A percentile compares a stretch with the other conserved stretches of the same genome.
phyloP scores from a whole-genome alignment of 768 basidiomycete species.

The Grammothele lineata region DNA sequence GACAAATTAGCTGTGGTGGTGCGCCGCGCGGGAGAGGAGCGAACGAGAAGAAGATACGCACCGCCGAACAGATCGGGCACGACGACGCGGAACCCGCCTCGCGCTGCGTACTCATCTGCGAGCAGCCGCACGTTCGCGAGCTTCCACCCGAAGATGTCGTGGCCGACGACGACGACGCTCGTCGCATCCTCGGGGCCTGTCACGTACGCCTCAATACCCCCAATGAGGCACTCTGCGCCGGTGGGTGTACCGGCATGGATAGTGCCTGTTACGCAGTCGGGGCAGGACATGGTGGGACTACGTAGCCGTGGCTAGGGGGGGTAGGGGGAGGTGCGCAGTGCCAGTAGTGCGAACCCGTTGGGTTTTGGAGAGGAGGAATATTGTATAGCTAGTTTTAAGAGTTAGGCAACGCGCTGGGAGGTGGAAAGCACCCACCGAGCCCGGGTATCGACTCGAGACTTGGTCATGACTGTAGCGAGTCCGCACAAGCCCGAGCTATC shows the following conservation, averaged over 20 bases:
- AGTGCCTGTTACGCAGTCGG: slow-evolving; percentile 15
- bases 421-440: too few relatives aligned
- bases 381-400: too few relatives aligned
- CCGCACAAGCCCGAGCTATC: too few relatives aligned
- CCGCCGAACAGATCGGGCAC: slow-evolving; percentile 19
- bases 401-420: too few relatives aligned
- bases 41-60: not conserved
- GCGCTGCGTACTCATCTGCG: slow-evolving; percentile 20
- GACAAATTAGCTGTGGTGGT: too few relatives aligned
- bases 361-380: too few relatives aligned
- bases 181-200: slow-evolving; percentile 8
- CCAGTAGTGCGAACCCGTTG: too few relatives aligned
- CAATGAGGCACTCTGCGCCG: slow-evolving; percentile 15
- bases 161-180: slow-evolving; percentile 17
- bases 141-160: slow-evolving; percentile 19
- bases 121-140: slow-evolving; percentile 17
- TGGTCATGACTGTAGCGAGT: too few relatives aligned
- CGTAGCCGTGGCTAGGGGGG: too few relatives aligned
- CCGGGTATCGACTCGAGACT: too few relatives aligned
- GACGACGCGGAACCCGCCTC: slow-evolving; percentile 13
- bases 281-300: slow-evolving; percentile 20
- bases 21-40: too few relatives aligned
- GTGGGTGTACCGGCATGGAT: slow-evolving; percentile 15
- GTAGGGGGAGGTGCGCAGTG: too few relatives aligned
- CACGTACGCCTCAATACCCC: slow-evolving; percentile 14